Conservation (phyloP, 176 grass and related monocot species). For the Alopecurus myosuroides region DNA sequence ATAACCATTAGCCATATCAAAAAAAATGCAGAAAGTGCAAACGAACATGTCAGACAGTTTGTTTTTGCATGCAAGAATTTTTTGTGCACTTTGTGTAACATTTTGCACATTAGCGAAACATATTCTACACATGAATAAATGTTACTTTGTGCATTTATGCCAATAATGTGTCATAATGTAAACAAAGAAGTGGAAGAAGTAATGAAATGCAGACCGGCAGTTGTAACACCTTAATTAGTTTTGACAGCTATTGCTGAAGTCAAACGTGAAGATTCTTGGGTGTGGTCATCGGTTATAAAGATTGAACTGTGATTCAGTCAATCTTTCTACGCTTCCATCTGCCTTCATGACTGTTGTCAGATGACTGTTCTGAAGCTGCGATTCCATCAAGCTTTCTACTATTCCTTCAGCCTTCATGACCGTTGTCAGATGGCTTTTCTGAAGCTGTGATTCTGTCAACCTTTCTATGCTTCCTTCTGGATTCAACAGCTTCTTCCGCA, state of each 20-base stretch:
- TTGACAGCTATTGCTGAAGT: constrained; percentile 58
- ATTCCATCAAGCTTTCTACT: too few species aligned
- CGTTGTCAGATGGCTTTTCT: too few species aligned
- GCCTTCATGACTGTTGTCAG: constrained; percentile 24
- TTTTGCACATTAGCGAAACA: not conserved
- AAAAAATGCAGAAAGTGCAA: not conserved
- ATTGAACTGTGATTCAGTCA: constrained; percentile 15
- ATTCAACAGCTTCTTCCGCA: too few species aligned
- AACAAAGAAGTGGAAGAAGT: not conserved
- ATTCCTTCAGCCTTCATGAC: too few species aligned
- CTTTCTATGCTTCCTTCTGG: too few species aligned
- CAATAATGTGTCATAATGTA: not conserved
- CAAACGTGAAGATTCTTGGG: constrained; percentile 56
- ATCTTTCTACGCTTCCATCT: constrained; percentile 49
- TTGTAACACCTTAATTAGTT: constrained; percentile 47
- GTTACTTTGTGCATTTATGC: not conserved
- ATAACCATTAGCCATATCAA: not conserved
- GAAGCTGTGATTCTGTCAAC: too few species aligned
- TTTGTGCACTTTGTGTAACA: not conserved
- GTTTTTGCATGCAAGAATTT: not conserved
- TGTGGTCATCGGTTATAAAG: constrained; percentile 36
- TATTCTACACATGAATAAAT: not conserved
- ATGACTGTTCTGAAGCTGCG: constrained; percentile 26
- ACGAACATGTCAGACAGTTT: not conserved
- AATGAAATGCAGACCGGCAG: constrained; percentile 53